Evolutionary conservation across 257 asterid species (phyloP).

Genomic region (Cynanchum wilfordii): DNA sequence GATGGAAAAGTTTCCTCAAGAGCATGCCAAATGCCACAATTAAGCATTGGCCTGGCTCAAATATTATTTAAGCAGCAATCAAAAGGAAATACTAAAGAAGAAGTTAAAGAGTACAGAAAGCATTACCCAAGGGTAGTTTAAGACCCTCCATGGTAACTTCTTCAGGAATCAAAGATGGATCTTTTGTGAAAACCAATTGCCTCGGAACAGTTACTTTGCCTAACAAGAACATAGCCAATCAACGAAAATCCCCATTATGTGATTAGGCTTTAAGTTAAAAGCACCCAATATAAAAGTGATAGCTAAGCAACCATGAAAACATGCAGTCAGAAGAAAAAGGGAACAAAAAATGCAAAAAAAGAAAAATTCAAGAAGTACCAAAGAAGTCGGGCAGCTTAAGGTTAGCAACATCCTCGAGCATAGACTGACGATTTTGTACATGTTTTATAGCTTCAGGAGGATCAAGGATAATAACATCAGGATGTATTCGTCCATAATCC

Average conservation of each 20-base stretch:
- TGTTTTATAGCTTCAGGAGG: constrained; percentile 91
- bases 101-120: neutral
- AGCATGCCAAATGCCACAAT: neutral
- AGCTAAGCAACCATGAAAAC: constrained; percentile 1
- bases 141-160: constrained; percentile 68
- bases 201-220: constrained; percentile 74
- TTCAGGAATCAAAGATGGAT: constrained; percentile 54
- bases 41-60: neutral
- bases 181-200: constrained; percentile 67
- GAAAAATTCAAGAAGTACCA: constrained; percentile 36
- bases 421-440: constrained; percentile 80
- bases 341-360: neutral
- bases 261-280: constrained; percentile 1
- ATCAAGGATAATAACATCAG: constrained; percentile 82
- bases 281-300: neutral
- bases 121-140: constrained; percentile 65
- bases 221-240: constrained; percentile 17
- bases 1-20: neutral
- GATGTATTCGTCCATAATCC: constrained; percentile 78
- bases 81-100: neutral
- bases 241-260: constrained; percentile 1
- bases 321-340: neutral
- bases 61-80: neutral
- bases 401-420: constrained; percentile 87
- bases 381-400: constrained; percentile 59